Evolutionary conservation across 495 filamentous ascomycete genomes (phyloP).

Genomic region (Hypomontagnella submonticulosa): DNA sequence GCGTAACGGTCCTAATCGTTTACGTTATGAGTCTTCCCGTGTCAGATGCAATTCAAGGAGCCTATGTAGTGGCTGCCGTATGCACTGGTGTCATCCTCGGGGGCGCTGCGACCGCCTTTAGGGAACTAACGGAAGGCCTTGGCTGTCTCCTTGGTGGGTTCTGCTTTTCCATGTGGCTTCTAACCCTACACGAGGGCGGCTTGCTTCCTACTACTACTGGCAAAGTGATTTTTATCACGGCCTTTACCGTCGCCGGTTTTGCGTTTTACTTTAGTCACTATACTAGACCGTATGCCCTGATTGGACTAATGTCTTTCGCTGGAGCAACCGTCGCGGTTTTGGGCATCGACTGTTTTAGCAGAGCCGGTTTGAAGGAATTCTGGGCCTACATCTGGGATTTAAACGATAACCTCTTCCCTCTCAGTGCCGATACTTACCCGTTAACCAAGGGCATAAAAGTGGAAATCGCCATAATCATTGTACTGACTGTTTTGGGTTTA

Average conservation of each 20-base stretch:
- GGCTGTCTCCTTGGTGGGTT: conserved; percentile 91
- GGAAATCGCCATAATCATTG: conserved; percentile 80
- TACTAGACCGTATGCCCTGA: conserved; percentile 81
- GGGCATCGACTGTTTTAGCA: conserved; percentile 91
- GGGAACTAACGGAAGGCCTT: conserved; percentile 86
- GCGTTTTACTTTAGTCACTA: conserved; percentile 81
- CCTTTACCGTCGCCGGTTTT: conserved; percentile 73
- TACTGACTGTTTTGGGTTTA: conserved; percentile 78
- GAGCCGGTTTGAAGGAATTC: conserved; percentile 92
- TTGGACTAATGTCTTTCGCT: conserved; percentile 78
- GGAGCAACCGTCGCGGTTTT: conserved; percentile 82
- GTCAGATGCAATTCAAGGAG: conserved; percentile 80
- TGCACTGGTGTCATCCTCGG: conserved; percentile 83
- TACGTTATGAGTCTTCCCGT: conserved; percentile 91
- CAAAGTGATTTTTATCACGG: conserved; percentile 79
- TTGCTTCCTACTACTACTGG: conserved; percentile 69
- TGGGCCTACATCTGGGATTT: conserved; percentile 94
- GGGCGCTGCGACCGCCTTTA: conserved; percentile 78
- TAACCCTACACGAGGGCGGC: conserved; percentile 80
- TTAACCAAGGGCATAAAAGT: conserved; percentile 87
- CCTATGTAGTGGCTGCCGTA: conserved; percentile 83
- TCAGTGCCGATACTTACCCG: conserved; percentile 80
- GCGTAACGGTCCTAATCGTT: conserved; percentile 84
- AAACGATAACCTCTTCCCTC: conserved; percentile 82
- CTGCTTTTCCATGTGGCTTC: conserved; percentile 89